Base-by-base conservation (phyloP, 2,329 filamentous ascomycete genomes). In the Geosmithia morbida region DNA sequence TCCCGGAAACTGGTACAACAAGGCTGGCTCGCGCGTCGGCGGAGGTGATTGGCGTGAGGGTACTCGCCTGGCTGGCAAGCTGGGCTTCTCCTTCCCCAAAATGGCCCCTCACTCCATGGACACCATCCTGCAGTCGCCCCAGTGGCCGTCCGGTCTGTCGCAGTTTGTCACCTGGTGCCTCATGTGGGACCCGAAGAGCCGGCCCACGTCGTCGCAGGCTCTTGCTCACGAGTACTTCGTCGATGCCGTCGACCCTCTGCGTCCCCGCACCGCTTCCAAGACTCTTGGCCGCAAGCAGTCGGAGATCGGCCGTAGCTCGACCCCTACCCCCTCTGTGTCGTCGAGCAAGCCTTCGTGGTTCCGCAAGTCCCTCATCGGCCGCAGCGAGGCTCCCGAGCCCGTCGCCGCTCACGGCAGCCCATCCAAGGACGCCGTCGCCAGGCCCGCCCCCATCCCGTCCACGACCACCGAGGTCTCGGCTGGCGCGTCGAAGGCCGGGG, bases 91-190 rank as follows among this genome's bases (percentile, higher is more conserved):
- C 0, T 98, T 98, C 67, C 92, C 92, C 50, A 97, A 92, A 79
- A 97, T 98, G 92, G 90, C 92, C 19, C 92, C 92, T 46, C 92
- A 97, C 64, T 79, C 90, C 17, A 87, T 98, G 78, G 90, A 97
- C 56, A 94, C 87, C 5, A 92, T 97, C 54, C 73, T 98, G 7
- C 87, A 87, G 59, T 64, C 85, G 22, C 88, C 92, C 16, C 87
- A 95, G 59, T 98, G 92, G 92, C 92, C 92, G 6, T 68, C 83
- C 1, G 83, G 87, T 18, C 74, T 98, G 48, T 85, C 83, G 57
- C 80, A 94, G 50, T 97, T 98, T 59, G 92, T 98, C 50, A 98
- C 92, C 16, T 96, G 88, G 88, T 98, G 92, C 65, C 67, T 98
- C 54, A 92, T 97, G 85, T 98, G 92, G 92, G 92, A 98, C 64